Evolutionary conservation across 108 stramenopile species (phyloP), one percentile per base, ranked within the genome.

Genomic region (Conticribra guillardii): DNA sequence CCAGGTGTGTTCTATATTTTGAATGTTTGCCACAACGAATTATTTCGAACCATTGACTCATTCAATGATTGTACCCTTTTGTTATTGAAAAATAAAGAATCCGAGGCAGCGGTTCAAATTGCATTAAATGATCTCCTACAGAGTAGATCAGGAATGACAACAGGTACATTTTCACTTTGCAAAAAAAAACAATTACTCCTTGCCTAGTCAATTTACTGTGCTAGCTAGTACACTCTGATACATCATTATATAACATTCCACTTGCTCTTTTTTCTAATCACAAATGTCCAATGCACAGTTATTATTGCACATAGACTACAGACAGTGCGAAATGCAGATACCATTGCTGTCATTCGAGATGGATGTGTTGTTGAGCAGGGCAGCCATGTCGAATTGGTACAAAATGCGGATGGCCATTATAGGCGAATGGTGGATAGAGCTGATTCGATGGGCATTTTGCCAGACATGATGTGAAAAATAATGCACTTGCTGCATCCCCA

Each of bases 271-370:
- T n/a, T n/a, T n/a, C n/a, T n/a, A n/a, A n/a, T n/a, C n/a, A n/a
- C n/a, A n/a, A n/a, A n/a, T n/a, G n/a, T n/a, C n/a, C n/a, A n/a
- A n/a, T n/a, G n/a, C 8, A 93, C 89, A 16, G 70, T 97, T 8
- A 60, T 95, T 41, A 92, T 97, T 61, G 97, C 95, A 23, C 97
- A 97, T 67, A 76, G 97, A 22, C 69, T 97, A 2, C 79, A 81
- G 30, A 97, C 97, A 5, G 85, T 97, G 7, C 79, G 93, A 14
- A 75, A 87, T 68, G 95, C 94, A 0, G 91, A 95, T 67, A 55
- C 50, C n/a, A 96, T 97, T 74, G 71, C 81, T 22, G 92, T 96
- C 3, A 72, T 97, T 24, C 54, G 84, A 44, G 71, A 86, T 65
- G 89, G 91, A 7, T 37, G 79, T 5, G 76, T 97, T 32, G 80